Evolutionary conservation across 345 rosid genomes (phyloP), one percentile per base, ranked within the genome.

Genomic region (Rhodomyrtus tomentosa): DNA sequence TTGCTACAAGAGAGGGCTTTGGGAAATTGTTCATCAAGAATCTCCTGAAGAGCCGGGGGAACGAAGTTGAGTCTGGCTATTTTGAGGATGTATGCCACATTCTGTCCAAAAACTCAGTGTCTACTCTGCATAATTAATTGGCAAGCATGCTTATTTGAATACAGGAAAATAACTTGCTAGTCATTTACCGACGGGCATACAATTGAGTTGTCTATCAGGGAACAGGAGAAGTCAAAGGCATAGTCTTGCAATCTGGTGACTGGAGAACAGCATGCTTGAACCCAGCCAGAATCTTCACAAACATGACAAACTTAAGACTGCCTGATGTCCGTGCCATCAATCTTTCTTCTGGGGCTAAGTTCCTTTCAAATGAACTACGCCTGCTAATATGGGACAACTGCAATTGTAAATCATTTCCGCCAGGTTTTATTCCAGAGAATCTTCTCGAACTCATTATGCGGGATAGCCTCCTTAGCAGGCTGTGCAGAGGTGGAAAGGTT

Each of bases 221-320:
- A 58, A 58, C 9, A 1, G 2, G 36, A 6, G 27, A 58, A 58
- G 36, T 58, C 36, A 27, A 58, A 58, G 36, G 1, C 36, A 58
- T 58, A 2, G 72, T 58, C 72, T 27, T 13, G 4, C 18, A 5
- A n/a, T 58, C 36, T 2, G 0, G 20, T 27, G 2, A 5, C 9
- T 0, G 32, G 7, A 13, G 72, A 13, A n/a, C 7, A 2, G 8
- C n/a, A 18, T 2, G 1, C 0, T 56, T n/a, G 8, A 56, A 58
- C 32, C 7, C 7, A 58, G 72, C 7, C 7, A 58, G 72, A 27
- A 20, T 58, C 72, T 6, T 27, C 72, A 58, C 72, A 27, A 58
- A 27, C 36, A 27, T 2, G 72, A 58, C 20, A 5, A 27, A 58
- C 32, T n/a, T 56, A 12, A 56, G 62, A 56, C 0, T 56, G 0